Base-by-base conservation (phyloP, 208 protist species). In the Leishmania lainsoni region DNA sequence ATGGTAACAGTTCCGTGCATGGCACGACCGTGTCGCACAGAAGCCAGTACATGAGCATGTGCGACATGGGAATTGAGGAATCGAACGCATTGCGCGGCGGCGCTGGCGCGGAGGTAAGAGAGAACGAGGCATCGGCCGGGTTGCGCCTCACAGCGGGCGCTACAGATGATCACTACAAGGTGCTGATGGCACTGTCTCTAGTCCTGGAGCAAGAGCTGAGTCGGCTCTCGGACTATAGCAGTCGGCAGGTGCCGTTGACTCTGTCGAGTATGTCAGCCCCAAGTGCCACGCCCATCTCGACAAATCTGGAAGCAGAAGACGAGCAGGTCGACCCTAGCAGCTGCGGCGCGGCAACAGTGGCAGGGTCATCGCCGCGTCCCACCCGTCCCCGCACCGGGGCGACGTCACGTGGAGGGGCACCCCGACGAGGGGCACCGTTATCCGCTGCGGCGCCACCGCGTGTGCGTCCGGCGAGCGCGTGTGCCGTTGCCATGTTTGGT, bases 191-290 rank as follows among this genome's bases (percentile, higher is more conserved):
- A 61, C 56, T 84, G 0, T 84, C 81, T 22, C 26, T 80, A 63
- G 35, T 84, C 51, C 71, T 84, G 69, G 81, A 84, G 76, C 51
- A 59, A n/a, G 81, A 84, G 81, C 76, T 84, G 56, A 16, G 35
- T 14, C 81, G 81, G 3, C 70, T 84, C 54, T 45, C 66, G 51
- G 76, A 56, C 22, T 54, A 70, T 5, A n/a, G 48, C 42, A 32
- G 17, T 17, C 32, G 48, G 71, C 51, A 61, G 6, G 71, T 32
- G 51, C 49, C n/a, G 49, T 58, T 68, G 26, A 17, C 39, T 29
- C 52, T 26, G 59, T 68, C 75, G 12, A 52, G 58, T 35, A 32
- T 65, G 20, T 29, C 52, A 10, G n/a, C 39, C 65, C 63, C 42
- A 14, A 20, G 32, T 39, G n/a, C 66, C 16, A 54, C 61, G 65